phyloP scores from a whole-genome alignment of 768 basidiomycete species.

The Neoboletus magnificus region DNA sequence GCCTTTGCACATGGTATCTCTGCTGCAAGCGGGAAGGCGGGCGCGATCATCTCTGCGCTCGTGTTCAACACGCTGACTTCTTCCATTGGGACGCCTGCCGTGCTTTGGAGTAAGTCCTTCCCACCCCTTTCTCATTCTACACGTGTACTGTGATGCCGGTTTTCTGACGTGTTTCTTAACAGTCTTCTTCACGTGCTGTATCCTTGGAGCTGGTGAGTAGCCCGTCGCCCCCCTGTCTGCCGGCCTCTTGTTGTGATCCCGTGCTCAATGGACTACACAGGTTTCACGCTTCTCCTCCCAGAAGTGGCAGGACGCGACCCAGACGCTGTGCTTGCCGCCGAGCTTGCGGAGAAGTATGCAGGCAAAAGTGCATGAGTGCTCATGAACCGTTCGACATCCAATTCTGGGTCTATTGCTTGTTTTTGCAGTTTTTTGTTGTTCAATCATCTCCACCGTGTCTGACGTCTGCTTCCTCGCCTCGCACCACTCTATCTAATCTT shows the following conservation, averaged over 20 bases:
- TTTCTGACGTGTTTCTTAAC: neutral
- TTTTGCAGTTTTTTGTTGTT: no score
- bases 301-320: constrained; percentile 52
- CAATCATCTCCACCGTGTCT: no score
- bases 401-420: neutral
- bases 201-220: constrained; percentile 49
- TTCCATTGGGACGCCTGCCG: constrained; percentile 58
- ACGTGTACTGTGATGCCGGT: neutral
- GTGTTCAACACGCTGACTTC: constrained; percentile 64
- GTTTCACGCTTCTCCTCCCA: constrained; percentile 46
- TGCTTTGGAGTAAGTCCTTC: constrained; percentile 65
- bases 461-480: no score
- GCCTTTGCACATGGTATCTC: constrained; percentile 73
- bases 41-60: constrained; percentile 74
- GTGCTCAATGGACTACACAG: constrained; percentile 11
- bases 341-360: constrained; percentile 27
- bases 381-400: neutral
- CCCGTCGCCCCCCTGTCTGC: no score
- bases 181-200: constrained; percentile 68
- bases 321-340: constrained; percentile 42
- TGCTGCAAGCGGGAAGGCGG: constrained; percentile 70
- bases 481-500: neutral
- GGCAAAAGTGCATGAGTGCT: neutral
- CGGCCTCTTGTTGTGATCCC: neutral
- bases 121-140: neutral